Evolutionary conservation across 2,329 filamentous ascomycete species (phyloP).

Genomic region (Diplodia scrobiculata): DNA sequence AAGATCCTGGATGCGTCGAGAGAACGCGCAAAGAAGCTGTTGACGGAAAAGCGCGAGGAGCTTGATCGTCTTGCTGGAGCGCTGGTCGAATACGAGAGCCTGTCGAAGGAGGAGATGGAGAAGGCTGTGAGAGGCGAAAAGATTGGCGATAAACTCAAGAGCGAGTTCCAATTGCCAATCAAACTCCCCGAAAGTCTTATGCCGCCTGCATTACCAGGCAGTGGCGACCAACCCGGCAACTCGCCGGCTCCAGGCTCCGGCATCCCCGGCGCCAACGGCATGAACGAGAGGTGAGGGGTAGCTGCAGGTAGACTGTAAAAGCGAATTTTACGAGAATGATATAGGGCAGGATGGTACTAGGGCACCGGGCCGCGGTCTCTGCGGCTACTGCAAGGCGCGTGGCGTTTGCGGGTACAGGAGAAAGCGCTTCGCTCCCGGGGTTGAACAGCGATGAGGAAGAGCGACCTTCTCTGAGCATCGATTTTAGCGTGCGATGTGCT

Average conservation of each 20-base stretch:
- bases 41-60: constrained; percentile 76
- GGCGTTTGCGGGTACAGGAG: constrained; percentile 21
- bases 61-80: constrained; percentile 86
- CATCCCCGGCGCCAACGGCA: constrained; percentile 22
- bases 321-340: constrained; percentile 12
- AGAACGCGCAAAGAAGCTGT: constrained; percentile 68
- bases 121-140: constrained; percentile 86
- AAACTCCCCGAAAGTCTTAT: constrained; percentile 62
- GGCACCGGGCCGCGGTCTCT: neutral
- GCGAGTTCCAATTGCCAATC: constrained; percentile 56
- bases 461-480: constrained; percentile 12
- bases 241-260: constrained; percentile 21
- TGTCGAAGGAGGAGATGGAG: constrained; percentile 85
- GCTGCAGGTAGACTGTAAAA: constrained; percentile 9
- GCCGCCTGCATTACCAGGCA: constrained; percentile 30
- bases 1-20: constrained; percentile 80
- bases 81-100: constrained; percentile 89
- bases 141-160: constrained; percentile 66
- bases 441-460: neutral
- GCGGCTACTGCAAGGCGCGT: constrained; percentile 19
- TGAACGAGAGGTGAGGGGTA: constrained; percentile 25
- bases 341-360: neutral
- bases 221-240: constrained; percentile 17
- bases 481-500: neutral
- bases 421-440: constrained; percentile 8